Evolutionary conservation across 306 rosid species (phyloP), one percentile per base, ranked within the genome.

Genomic region (Chamaecrista fasciculata): DNA sequence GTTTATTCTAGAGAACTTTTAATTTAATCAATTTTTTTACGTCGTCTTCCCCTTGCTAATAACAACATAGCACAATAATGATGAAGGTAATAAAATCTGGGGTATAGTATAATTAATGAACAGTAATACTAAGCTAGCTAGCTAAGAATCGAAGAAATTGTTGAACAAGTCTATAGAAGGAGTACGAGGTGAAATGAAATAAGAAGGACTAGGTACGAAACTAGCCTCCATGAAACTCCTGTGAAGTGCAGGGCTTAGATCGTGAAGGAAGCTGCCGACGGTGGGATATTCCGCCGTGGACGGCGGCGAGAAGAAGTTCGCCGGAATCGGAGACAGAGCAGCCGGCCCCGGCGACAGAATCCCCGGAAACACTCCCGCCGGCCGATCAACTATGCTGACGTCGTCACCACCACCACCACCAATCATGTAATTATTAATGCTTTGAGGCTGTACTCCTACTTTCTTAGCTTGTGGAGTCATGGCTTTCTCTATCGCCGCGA

Each of bases 81-180:
- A n/a, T n/a, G n/a, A n/a, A n/a, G n/a, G n/a, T n/a, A n/a, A n/a
- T n/a, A n/a, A n/a, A n/a, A n/a, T n/a, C n/a, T n/a, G n/a, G n/a
- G n/a, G n/a, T n/a, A n/a, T n/a, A n/a, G n/a, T n/a, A n/a, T n/a
- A n/a, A n/a, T n/a, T n/a, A n/a, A n/a, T 9, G 3, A 72, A 8
- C 21, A 47, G 42, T 55, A 16, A 68, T 42, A 53, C 2, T 31
- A 40, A 33, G 18, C 2, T 69, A 69, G 2, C 21, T 10, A 31
- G 2, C 23, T 10, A 31, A 33, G 53, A 66, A 55, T 83, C 74
- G 7, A 52, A 53, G 70, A 88, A 88, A 72, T 74, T 83, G 83
- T 79, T 83, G 95, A 88, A 83, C 18, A 88, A 76, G 58, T 88
- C 95, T 1, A 85, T 59, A 14, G 84, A 77, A 18, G 80, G 79